Evolutionary conservation across 345 rosid species (phyloP), one percentile per base, ranked within the genome.

Genomic region (Murraya koenigii): DNA sequence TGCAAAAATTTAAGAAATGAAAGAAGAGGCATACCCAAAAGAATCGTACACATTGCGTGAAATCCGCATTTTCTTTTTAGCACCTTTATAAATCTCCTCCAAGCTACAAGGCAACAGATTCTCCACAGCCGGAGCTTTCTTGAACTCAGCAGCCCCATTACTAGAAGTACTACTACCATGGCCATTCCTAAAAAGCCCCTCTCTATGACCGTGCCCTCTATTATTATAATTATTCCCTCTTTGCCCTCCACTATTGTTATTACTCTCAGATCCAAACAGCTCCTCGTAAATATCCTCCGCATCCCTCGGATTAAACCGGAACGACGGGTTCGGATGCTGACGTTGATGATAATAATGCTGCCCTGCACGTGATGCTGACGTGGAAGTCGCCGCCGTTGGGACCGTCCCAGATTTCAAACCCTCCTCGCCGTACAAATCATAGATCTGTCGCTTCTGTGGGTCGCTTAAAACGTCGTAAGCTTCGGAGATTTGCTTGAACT

Each of bases 401-500:
- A 88, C 79, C 67, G 89, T 91, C 2, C 92, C 99, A 58, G 96
- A 88, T 85, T 93, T 95, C 58, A 93, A 89, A 32, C 86, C 93
- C 80, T 95, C 96, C 77, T 95, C 99, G 59, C 97, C 99, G 81
- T 89, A 93, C 26, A 84, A 83, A 81, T 95, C 99, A 86, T 93
- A 95, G 97, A 93, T 93, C 97, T 92, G 98, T 22, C 97, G 93
- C 78, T 95, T 95, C 76, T 84, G 89, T 0, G 93, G 95, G 54
- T 92, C 93, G 68, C 90, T 87, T 22, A 93, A 86, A 63, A 93
- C 95, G 66, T 90, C 91, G 81, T 90, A 92, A 6, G 98, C 98
- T 70, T 95, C 98, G 20, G 98, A 95, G 78, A 95, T 92, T 82
- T 87, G 94, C 82, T 95, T 95, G 90, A 93, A 95, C 80, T 93